Conservation (phyloP, 2,329 filamentous ascomycete genomes). For the Phialophora macrospora region DNA sequence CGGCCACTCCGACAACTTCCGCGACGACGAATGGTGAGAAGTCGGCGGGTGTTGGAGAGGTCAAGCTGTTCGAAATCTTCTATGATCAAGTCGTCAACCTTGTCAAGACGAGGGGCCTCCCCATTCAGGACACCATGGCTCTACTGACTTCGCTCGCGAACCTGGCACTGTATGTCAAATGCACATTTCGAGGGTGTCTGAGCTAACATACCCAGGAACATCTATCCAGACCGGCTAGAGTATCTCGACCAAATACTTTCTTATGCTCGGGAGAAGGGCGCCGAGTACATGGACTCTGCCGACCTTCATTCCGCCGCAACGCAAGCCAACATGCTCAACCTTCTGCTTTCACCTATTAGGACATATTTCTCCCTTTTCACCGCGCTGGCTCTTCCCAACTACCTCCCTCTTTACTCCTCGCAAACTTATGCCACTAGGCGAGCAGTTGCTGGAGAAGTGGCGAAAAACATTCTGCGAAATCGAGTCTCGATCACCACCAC, state of each 20-base stretch:
- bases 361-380: conserved; percentile 94
- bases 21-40: conserved; percentile 44
- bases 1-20: conserved; percentile 37
- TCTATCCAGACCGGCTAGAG: conserved; percentile 80
- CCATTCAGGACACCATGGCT: conserved; percentile 93
- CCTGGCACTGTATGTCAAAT: conserved; percentile 68
- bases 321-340: conserved; percentile 84
- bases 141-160: conserved; percentile 92
- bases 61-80: conserved; percentile 96
- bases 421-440: conserved; percentile 92
- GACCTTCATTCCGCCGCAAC: conserved; percentile 87
- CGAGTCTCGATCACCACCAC: conserved; percentile 77
- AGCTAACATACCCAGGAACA: conserved; percentile 63
- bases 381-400: conserved; percentile 89
- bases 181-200: neutral
- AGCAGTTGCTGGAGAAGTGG: conserved; percentile 87
- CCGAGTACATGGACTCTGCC: conserved; percentile 90
- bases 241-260: conserved; percentile 93
- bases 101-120: conserved; percentile 85
- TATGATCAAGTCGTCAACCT: conserved; percentile 94
- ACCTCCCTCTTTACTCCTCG: conserved; percentile 84
- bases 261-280: conserved; percentile 84
- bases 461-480: conserved; percentile 79
- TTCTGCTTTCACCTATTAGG: conserved; percentile 88
- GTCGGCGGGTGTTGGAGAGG: conserved; percentile 58